Base-by-base conservation (phyloP, 2,329 filamentous ascomycete species). In the Aspergillus brunneoviolaceus region DNA sequence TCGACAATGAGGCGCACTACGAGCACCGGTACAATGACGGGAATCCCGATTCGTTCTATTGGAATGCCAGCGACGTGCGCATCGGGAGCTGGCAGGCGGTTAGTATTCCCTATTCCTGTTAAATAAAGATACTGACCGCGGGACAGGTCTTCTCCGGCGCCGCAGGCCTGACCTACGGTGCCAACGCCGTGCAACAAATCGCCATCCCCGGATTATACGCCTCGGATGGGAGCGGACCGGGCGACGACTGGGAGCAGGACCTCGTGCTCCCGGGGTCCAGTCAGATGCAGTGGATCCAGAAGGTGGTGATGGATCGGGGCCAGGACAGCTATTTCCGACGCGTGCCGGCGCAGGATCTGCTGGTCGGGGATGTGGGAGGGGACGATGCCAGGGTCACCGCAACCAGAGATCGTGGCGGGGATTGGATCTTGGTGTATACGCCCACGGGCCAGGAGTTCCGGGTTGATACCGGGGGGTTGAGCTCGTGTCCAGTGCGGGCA, bases 21-120 rank as follows among this genome's bases (percentile, higher is more conserved):
- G 59, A 60, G 45, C 49, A 54, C 11, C 19, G 59, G 14, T 60
- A 60, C 47, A 55, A 55, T 31, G 54, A 60, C 21, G 59, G 49
- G 5, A 57, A 57, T 3, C 9, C 5, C 11, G 16, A 5, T 5
- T 29, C 49, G 12, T n/a, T 16, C 10, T 27, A 16, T 10, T 60
- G 59, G 59, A 57, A 60, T 50, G 59, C 59, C 23, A 60, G 50
- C 51, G 59, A 57, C 52, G 59, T 57, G 21, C 35, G 59, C 19
- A 35, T 58, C 31, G 59, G 59, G 2, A 54, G 49, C 29, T 60
- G 54, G 59, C 59, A 54, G 45, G 45, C 50, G 42, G 59, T 60
- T 21, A 21, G 21, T 21, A 21, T 21, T 21, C 21, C 21, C 21
- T 21, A 21, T 21, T 21, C 21, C 21, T 21, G 21, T 21, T 21